Evolutionary conservation across 768 basidiomycete genomes (phyloP).

Genomic region (Xerocomus potaroensis): DNA sequence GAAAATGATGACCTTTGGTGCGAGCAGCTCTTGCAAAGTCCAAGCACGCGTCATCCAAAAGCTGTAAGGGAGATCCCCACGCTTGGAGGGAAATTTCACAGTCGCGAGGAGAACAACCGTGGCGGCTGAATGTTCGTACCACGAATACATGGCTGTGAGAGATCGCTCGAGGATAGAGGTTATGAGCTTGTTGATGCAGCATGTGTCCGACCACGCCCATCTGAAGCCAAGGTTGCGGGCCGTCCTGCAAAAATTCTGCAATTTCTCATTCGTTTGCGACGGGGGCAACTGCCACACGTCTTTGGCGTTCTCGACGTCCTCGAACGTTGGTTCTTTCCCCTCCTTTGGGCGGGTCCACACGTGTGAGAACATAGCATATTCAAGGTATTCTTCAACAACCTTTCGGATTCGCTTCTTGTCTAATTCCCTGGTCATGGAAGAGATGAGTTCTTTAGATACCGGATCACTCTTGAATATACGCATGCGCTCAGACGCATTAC

Average conservation of each 20-base stretch:
- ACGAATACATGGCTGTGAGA: conserved; percentile 11
- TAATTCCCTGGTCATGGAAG: conserved; percentile 5
- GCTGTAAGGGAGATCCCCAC: background rate
- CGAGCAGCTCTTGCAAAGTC: conserved; percentile 18
- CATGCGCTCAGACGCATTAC: background rate
- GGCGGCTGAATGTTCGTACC: conserved; percentile 8
- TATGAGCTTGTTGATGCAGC: conserved; percentile 7
- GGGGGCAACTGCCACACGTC: conserved; percentile 4
- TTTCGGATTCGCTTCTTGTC: conserved; percentile 1
- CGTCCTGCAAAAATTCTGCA: conserved; percentile 7
- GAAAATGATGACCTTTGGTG: conserved; percentile 7
- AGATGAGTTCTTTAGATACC: conserved; percentile 3
- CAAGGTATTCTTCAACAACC: conserved; percentile 5
- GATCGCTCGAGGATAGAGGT: conserved; percentile 2
- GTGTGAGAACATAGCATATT: conserved; percentile 12
- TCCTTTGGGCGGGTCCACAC: conserved; percentile 5
- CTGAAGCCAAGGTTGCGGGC: conserved; percentile 6
- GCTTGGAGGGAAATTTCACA: background rate
- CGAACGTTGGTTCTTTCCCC: conserved; percentile 6
- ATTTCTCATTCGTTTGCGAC: conserved; percentile 1
- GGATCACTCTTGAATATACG: background rate
- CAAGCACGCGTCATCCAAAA: conserved; percentile 13
- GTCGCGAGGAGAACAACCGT: conserved; percentile 2
- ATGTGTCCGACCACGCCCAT: conserved; percentile 14
- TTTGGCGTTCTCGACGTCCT: conserved; percentile 3